These are phyloP conservation scores for Lachancea waltii DNA, from an alignment of 805 yeast genomes.

Conservation along the genomic window DNA sequence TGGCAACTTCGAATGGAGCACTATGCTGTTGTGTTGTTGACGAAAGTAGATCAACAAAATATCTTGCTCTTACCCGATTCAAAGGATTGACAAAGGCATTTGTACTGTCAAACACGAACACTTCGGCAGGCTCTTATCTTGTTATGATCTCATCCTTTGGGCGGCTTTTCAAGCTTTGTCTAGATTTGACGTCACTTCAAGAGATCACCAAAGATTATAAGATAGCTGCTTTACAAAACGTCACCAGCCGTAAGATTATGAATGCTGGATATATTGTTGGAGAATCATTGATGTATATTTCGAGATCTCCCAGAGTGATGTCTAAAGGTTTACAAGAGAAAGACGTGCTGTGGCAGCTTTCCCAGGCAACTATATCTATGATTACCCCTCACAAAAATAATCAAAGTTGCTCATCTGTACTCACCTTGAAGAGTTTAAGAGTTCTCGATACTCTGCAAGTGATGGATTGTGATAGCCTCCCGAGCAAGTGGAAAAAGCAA, in stretches of 20 bases:
- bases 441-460: not conserved
- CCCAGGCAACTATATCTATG: conserved; percentile 19
- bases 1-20: conserved; percentile 23
- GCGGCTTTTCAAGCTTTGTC: conserved; percentile 13
- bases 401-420: conserved; percentile 1
- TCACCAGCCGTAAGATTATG: not conserved
- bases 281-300: conserved; percentile 2
- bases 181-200: conserved; percentile 12
- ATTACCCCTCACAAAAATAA: conserved; percentile 2
- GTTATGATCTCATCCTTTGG: conserved; percentile 22
- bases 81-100: conserved; percentile 24
- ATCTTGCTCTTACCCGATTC: conserved; percentile 24
- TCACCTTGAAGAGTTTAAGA: not conserved
- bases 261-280: conserved; percentile 4
- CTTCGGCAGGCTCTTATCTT: conserved; percentile 8
- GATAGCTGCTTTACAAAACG: conserved; percentile 3
- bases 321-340: no score
- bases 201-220: conserved; percentile 10
- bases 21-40: conserved; percentile 17
- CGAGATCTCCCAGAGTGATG: no score
- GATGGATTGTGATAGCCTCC: not conserved
- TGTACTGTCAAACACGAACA: conserved; percentile 7
- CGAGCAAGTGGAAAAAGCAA: conserved; percentile 3
- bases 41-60: conserved; percentile 10
- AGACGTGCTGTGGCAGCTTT: conserved; percentile 19